A percentile compares a stretch with the other conserved stretches of the same genome.
These are phyloP conservation scores for Bassia scoparia DNA, from an alignment of 148 eudicot species.

Conservation along the genomic window DNA sequence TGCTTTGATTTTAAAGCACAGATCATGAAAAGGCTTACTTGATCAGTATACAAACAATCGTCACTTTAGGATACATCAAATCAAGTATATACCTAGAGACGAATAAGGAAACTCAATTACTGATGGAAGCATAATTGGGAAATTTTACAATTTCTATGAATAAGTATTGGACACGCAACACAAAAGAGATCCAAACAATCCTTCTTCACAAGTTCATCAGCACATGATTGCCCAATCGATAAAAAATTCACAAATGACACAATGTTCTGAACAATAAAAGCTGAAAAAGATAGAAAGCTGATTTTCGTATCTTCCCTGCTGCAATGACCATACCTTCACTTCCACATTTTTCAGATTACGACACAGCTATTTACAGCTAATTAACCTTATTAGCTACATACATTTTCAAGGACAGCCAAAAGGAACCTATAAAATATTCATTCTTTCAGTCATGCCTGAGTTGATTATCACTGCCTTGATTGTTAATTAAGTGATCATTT, in stretches of 20 bases:
- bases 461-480: neutral
- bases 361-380: neutral
- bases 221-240: neutral
- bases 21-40: neutral
- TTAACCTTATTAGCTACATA: no score
- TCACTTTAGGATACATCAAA: no score
- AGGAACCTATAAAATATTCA: no score
- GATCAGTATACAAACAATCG: no score
- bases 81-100: no score
- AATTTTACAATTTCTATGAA: neutral
- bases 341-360: neutral
- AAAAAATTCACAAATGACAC: neutral
- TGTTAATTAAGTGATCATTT: neutral
- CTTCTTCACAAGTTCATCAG: neutral
- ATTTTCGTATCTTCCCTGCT: neutral
- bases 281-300: neutral
- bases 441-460: neutral
- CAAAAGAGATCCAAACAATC: neutral
- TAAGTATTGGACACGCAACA: neutral
- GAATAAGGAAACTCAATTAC: no score
- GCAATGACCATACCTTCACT: neutral
- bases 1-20: neutral
- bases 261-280: neutral
- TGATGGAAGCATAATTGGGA: neutral
- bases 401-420: neutral